Evolutionary conservation across 495 filamentous ascomycete species (phyloP), one percentile per base, ranked within the genome.

Genomic region (Pyronema domesticum): DNA sequence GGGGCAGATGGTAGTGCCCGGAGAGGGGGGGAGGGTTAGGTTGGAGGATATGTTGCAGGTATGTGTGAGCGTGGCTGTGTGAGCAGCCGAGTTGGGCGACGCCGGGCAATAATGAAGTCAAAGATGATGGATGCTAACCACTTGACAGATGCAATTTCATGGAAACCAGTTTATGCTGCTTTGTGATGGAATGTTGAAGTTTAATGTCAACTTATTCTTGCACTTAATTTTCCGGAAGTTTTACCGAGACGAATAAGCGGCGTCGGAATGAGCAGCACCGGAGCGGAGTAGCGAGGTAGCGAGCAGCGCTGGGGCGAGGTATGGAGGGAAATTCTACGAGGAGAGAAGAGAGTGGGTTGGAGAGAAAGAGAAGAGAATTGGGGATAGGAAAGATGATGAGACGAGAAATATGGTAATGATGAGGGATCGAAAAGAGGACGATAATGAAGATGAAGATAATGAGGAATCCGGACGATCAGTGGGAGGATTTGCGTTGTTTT

Each of bases 141-240:
- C 37, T 40, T 40, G 7, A 51, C 47, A 64, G 61, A 64, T 60
- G 51, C 91, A 98, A 70, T 98, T 95, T 69, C 89, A 95, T 68
- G 87, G 89, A 60, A 82, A 84, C 58, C 86, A 95, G 68, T 93
- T 88, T 67, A 84, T 95, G 79, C 86, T 81, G 62, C 76, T 98
- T 57, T 98, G 95, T 62, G 89, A 93, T 55, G 86, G 87, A 18
- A 77, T 79, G 58, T 72, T 93, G 65, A 79, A 81, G 70, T 76
- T 98, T 57, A 95, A 95, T 68, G 91, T 96, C 58, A 95, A 98
- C 69, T 70, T 95, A 55, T 81, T 98, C 68, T 69, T 98, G 72
- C 89, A 96, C 75, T 71, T 95, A 68, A 74, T 98, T 51, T 95
- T 95, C 73, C 88, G 86, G 76, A 98, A 98, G 72, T 98, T 98